A percentile compares a stretch with the other conserved stretches of the same genome.
Evolutionary conservation across 1,284 basidiomycete genomes (phyloP).

Genomic region (Hypsizygus ulmarius): DNA sequence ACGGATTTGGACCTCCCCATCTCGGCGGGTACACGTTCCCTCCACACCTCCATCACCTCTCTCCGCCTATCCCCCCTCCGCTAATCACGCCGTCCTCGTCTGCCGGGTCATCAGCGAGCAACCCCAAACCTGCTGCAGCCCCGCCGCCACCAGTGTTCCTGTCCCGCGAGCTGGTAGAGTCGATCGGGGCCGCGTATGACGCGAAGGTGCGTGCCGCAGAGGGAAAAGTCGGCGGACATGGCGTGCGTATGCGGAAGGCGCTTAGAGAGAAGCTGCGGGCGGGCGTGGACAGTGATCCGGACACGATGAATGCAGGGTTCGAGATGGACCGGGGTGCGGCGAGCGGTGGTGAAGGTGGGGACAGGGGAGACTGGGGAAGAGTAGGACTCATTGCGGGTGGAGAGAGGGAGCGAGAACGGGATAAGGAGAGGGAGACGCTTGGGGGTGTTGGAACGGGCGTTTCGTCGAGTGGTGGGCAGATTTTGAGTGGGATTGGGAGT

Average conservation of each 20-base stretch:
- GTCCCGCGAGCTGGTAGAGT: constrained; percentile 46
- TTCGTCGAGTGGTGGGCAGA: constrained; percentile 25
- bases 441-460: constrained; percentile 10
- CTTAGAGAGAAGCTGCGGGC: constrained; percentile 38
- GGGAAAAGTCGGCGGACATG: constrained; percentile 54
- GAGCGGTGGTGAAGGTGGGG: constrained; percentile 17
- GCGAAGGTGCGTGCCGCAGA: constrained; percentile 50
- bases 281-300: constrained; percentile 24
- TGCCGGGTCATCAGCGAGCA: constrained; percentile 10
- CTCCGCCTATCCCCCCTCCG: not conserved
- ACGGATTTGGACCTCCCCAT: constrained; percentile 6
- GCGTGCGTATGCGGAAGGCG: constrained; percentile 33
- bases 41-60: constrained; percentile 4
- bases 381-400: constrained; percentile 4
- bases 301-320: constrained; percentile 13
- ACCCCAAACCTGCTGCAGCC: constrained; percentile 6
- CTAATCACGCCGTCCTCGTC: constrained; percentile 10
- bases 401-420: constrained; percentile 1
- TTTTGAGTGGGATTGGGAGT: constrained; percentile 35
- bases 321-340: constrained; percentile 15
- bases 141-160: constrained; percentile 30
- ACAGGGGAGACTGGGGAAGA: constrained; percentile 6
- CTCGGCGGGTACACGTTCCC: constrained; percentile 11
- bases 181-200: constrained; percentile 52
- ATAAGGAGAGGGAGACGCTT: constrained; percentile 8